These are phyloP conservation scores for Hypoxylon rubiginosum DNA, from an alignment of 2,329 filamentous ascomycete genomes.

Conservation along the genomic window DNA sequence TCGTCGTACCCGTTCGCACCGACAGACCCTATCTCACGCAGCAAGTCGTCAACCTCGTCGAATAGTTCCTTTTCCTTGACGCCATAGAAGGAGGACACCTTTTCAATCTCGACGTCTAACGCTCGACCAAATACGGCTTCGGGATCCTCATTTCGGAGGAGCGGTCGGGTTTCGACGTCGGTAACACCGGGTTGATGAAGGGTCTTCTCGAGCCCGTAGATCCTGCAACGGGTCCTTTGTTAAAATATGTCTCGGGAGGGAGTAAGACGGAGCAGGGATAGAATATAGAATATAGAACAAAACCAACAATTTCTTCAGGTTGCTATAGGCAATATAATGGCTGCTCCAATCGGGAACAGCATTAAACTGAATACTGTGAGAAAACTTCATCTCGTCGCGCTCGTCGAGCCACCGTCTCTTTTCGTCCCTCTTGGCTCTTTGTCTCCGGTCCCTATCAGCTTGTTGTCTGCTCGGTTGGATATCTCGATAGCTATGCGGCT, in stretches of 20 bases:
- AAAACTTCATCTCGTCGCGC: constrained; percentile 98
- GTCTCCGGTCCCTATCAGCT: constrained; percentile 53
- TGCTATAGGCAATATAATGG: constrained; percentile 98
- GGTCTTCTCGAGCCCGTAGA: constrained; percentile 94
- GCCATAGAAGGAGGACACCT: constrained; percentile 91
- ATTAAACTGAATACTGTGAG: constrained; percentile 99
- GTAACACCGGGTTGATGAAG: constrained; percentile 72
- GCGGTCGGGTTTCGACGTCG: constrained; percentile 87
- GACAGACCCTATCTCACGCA: constrained; percentile 78
- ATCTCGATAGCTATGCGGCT: constrained; percentile 53
- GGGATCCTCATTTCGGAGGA: constrained; percentile 80
- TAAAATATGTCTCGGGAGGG: constrained; percentile 6
- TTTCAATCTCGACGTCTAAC: constrained; percentile 90
- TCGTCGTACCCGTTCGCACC: constrained; percentile 69
- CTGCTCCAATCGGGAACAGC: constrained; percentile 99
- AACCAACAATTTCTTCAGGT: constrained; percentile 95
- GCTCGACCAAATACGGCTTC: constrained; percentile 85
- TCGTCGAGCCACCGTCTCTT: constrained; percentile 80
- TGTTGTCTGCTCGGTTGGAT: constrained; percentile 49
- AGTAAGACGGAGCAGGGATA: constrained; percentile 14
- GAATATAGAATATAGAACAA: no score
- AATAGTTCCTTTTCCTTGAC: constrained; percentile 90
- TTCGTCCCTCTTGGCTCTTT: constrained; percentile 64
- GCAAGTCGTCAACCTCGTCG: constrained; percentile 82
- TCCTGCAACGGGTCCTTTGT: constrained; percentile 66